Conservation (phyloP, 2,329 filamentous ascomycete species). For the Pseudodiploospora longispora region DNA sequence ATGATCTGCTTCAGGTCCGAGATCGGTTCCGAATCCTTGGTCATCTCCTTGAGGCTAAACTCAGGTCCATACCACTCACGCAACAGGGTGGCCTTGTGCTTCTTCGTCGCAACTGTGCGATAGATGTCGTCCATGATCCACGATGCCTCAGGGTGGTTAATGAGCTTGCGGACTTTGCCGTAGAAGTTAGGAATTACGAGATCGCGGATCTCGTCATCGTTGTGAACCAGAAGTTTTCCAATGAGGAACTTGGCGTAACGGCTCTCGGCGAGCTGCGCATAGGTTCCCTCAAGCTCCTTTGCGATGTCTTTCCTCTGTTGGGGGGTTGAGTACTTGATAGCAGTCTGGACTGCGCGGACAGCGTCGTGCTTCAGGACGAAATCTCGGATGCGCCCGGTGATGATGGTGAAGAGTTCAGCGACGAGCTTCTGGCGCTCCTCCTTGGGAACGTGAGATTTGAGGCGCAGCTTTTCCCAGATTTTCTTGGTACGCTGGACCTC, state of each 20-base stretch:
- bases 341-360: slow-evolving; percentile 92
- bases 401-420: slow-evolving; percentile 81
- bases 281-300: slow-evolving; percentile 75
- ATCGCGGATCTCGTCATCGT: slow-evolving; percentile 78
- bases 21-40: slow-evolving; percentile 44
- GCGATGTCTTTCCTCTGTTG: slow-evolving; percentile 84
- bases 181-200: slow-evolving; percentile 92
- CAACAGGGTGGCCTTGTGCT: slow-evolving; percentile 78
- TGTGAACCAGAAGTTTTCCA: slow-evolving; percentile 90
- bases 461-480: slow-evolving; percentile 87
- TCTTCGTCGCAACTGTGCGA: slow-evolving; percentile 72
- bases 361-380: slow-evolving; percentile 98
- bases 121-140: slow-evolving; percentile 99
- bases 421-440: slow-evolving; percentile 84
- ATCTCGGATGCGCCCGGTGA: slow-evolving; percentile 84
- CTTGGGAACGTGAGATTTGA: slow-evolving; percentile 86
- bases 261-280: slow-evolving; percentile 80
- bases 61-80: slow-evolving; percentile 96
- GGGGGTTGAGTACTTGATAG: slow-evolving; percentile 86
- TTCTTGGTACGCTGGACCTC: slow-evolving; percentile 85
- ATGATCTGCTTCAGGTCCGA: slow-evolving; percentile 71
- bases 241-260: slow-evolving; percentile 97
- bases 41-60: slow-evolving; percentile 68
- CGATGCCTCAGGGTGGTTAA: slow-evolving; percentile 91
- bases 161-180: slow-evolving; percentile 82